phyloP scores from a whole-genome alignment of 2,329 filamentous ascomycete genomes.

The Amauroascus verrucosus region DNA sequence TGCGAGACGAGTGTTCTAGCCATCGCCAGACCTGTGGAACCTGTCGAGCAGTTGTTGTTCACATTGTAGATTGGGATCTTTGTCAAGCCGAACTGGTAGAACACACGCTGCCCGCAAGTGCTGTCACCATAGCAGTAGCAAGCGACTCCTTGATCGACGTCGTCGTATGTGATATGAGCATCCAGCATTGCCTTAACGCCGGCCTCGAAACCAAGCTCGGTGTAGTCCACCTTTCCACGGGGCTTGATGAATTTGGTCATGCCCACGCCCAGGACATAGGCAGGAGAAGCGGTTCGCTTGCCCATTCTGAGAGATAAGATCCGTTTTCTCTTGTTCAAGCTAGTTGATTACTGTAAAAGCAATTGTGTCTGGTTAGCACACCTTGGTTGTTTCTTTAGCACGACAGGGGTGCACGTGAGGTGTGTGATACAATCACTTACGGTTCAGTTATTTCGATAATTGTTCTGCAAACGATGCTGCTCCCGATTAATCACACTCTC shows the following conservation, averaged over 20 bases:
- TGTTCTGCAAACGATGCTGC: not conserved
- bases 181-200: constrained; percentile 74
- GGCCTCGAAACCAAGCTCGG: constrained; percentile 85
- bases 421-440: too few relatives aligned
- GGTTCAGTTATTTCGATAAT: too few relatives aligned
- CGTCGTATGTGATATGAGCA: constrained; percentile 81
- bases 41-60: constrained; percentile 97
- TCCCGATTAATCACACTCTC: not conserved
- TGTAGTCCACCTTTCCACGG: constrained; percentile 85
- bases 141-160: constrained; percentile 88
- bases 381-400: too few relatives aligned
- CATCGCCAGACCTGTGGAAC: constrained; percentile 82
- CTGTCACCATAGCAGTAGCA: constrained; percentile 97
- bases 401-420: too few relatives aligned
- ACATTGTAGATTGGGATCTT: constrained; percentile 94
- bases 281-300: constrained; percentile 43
- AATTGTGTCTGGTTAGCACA: not conserved
- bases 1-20: constrained; percentile 67
- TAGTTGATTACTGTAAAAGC: not conserved
- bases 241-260: constrained; percentile 99
- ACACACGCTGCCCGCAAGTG: constrained; percentile 89
- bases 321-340: not conserved
- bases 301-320: constrained; percentile 35
- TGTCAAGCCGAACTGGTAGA: constrained; percentile 98
- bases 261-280: constrained; percentile 91